Conservation (phyloP, 2,329 filamentous ascomycete genomes). For the Aspergillus bombycis region DNA sequence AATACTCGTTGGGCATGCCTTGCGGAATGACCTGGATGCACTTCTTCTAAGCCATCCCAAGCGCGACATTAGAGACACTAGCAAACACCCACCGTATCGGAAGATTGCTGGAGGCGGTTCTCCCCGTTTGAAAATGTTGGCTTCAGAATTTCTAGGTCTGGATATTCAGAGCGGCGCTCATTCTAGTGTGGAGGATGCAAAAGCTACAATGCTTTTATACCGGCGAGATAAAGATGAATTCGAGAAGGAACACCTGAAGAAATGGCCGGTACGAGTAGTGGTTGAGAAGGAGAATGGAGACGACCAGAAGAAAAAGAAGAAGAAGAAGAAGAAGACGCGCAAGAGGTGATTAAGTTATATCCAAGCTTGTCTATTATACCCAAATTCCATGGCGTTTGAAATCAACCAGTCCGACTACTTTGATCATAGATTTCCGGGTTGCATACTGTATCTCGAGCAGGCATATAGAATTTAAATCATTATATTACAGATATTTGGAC, state of each 20-base stretch:
- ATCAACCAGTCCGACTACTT: background rate
- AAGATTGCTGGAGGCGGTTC: conserved; percentile 56
- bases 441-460: background rate
- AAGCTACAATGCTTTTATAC: conserved; percentile 88
- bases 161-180: conserved; percentile 64
- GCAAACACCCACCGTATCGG: conserved; percentile 73
- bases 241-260: conserved; percentile 75
- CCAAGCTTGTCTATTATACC: conserved; percentile 22
- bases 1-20: conserved; percentile 80
- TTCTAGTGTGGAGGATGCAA: conserved; percentile 73
- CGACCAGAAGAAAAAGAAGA: conserved; percentile 47
- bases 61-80: conserved; percentile 81
- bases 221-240: conserved; percentile 81
- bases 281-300: conserved; percentile 37
- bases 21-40: conserved; percentile 75
- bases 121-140: conserved; percentile 59
- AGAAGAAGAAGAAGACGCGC: conserved; percentile 51
- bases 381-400: conserved; percentile 14
- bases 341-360: conserved; percentile 40
- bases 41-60: conserved; percentile 78
- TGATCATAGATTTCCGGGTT: background rate
- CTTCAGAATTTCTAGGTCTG: conserved; percentile 59
- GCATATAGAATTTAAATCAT: background rate
- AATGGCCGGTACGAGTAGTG: conserved; percentile 55
- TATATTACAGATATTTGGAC: background rate